These are phyloP conservation scores for Kalanchoe fedtschenkoi DNA, from an alignment of 164 flowering plant species.

Conservation along the genomic window DNA sequence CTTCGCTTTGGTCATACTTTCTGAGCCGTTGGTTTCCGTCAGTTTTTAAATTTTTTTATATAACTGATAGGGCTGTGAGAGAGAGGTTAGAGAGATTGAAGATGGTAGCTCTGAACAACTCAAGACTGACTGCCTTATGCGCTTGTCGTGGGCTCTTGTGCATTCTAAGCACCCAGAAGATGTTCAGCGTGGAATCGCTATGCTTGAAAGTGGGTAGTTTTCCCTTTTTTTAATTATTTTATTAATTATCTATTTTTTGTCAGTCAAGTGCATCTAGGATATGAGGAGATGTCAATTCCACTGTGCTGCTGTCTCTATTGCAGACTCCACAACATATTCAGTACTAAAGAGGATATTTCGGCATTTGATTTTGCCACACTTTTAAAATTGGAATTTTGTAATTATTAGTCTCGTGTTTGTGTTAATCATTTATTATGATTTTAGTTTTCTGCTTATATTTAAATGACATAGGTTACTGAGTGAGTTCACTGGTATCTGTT, in stretches of 20 bases:
- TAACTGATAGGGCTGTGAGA: slow-evolving; percentile 60
- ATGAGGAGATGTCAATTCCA: neutral
- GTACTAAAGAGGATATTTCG: too few relatives aligned
- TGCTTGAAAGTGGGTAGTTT: slow-evolving; percentile 70
- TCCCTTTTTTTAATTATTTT: neutral
- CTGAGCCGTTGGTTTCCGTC: too few relatives aligned
- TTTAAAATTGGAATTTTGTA: too few relatives aligned
- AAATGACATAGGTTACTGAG: neutral
- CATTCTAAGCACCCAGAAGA: slow-evolving; percentile 83
- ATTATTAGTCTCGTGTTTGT: too few relatives aligned
- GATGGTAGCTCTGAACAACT: slow-evolving; percentile 38
- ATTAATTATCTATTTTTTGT: neutral
- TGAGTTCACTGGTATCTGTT: neutral
- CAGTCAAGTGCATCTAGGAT: neutral
- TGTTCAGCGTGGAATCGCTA: slow-evolving; percentile 88
- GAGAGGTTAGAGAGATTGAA: slow-evolving; percentile 59
- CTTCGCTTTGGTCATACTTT: too few relatives aligned
- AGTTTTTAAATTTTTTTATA: neutral
- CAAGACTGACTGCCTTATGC: slow-evolving; percentile 62
- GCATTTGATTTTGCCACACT: too few relatives aligned
- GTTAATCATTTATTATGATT: too few relatives aligned
- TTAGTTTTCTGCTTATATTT: neutral
- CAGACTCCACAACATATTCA: too few relatives aligned
- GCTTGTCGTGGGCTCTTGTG: slow-evolving; percentile 95
- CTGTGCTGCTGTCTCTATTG: too few relatives aligned